These are phyloP conservation scores for Rhinocladiella similis DNA, from an alignment of 2,329 filamentous ascomycete genomes.

Conservation along the genomic window DNA sequence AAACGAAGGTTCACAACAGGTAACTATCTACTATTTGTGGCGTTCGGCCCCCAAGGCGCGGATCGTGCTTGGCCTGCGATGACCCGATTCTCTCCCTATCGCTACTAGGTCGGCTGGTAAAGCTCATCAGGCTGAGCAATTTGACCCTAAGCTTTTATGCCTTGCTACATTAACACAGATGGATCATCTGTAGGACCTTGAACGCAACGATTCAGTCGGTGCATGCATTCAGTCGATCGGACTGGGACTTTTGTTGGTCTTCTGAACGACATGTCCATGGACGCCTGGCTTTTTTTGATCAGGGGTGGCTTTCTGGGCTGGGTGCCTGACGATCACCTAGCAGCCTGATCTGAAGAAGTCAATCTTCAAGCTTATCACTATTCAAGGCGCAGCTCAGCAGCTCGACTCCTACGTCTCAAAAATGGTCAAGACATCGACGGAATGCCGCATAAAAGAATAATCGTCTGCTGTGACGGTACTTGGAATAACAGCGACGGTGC, in stretches of 20 bases:
- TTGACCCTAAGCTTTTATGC: no score
- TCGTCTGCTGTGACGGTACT: conserved; percentile 36
- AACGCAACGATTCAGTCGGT: no score
- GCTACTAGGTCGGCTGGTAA: no score
- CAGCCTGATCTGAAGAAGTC: neutral
- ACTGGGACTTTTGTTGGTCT: neutral
- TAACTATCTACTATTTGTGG: no score
- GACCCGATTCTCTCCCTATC: no score
- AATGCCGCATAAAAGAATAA: conserved; percentile 28
- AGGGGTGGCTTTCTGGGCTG: neutral
- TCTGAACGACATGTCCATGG: neutral
- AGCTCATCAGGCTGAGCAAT: no score
- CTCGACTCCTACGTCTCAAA: neutral
- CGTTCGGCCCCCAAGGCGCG: no score
- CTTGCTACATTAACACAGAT: no score
- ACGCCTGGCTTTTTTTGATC: neutral
- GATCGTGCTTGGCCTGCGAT: no score
- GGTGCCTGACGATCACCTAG: neutral
- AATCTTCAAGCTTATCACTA: neutral
- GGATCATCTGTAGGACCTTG: no score
- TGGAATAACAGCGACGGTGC: conserved; percentile 32
- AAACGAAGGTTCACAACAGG: no score
- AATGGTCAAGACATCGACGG: neutral
- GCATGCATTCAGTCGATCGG: no score
- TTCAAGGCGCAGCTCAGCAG: neutral